Conservation (phyloP, 169 alveolate species). For the Babesia bigemina region DNA sequence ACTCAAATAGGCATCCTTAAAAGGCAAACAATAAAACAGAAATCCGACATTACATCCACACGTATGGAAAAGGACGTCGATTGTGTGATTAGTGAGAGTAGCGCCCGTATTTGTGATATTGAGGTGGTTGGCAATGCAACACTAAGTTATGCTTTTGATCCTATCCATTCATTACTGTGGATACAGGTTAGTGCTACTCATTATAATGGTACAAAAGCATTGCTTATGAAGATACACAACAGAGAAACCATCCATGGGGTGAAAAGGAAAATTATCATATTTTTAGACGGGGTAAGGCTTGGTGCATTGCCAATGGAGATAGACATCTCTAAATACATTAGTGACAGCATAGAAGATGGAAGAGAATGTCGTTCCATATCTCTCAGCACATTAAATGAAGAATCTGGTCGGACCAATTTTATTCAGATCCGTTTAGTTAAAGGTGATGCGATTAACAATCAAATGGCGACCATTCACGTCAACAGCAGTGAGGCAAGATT, state of each 20-base stretch:
- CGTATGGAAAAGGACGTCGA: background rate
- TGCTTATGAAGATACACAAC: background rate
- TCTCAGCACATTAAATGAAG: constrained; percentile 21
- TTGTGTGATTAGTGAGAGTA: constrained; percentile 1
- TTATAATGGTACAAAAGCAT: background rate
- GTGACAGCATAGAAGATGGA: background rate
- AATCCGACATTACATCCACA: too few relatives aligned
- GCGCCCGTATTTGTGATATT: constrained; percentile 20
- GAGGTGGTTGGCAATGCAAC: constrained; percentile 18
- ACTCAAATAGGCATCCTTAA: background rate
- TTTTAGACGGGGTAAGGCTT: constrained; percentile 7
- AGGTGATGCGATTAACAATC: background rate
- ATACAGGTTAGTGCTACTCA: background rate
- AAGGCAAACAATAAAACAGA: background rate
- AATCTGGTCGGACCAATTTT: constrained; percentile 5
- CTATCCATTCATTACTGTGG: background rate
- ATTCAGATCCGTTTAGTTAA: background rate
- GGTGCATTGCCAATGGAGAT: constrained; percentile 8
- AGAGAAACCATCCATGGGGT: background rate
- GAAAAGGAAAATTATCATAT: background rate
- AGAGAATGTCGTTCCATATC: background rate
- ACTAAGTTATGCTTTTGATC: constrained; percentile 16
- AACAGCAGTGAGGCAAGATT: background rate
- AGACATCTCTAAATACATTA: background rate
- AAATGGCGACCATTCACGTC: background rate